These are phyloP conservation scores for Plasmodium adleri DNA, from an alignment of 169 alveolate species.

Conservation along the genomic window DNA sequence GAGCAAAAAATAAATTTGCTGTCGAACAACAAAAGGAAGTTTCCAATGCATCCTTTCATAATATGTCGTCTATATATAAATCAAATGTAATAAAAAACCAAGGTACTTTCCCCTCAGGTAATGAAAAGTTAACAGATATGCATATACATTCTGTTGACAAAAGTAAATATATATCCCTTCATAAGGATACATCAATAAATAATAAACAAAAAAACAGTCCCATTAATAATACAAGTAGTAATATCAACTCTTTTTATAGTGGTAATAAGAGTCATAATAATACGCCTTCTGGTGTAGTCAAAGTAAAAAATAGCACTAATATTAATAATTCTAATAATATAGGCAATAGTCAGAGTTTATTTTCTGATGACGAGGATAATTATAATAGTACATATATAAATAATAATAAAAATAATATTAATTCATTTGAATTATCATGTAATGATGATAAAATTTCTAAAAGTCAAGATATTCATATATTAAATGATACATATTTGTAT, in stretches of 20 bases:
- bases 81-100: no score
- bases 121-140: no score
- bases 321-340: not conserved
- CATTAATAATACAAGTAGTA: not conserved
- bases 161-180: no score
- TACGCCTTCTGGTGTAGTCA: not conserved
- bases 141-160: no score
- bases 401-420: slow-evolving; percentile 16
- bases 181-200: no score
- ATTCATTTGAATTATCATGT: slow-evolving; percentile 25
- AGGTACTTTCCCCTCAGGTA: no score
- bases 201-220: not conserved
- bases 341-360: slow-evolving; percentile 35
- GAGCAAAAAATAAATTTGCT: slow-evolving; percentile 15
- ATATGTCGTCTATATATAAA: not conserved
- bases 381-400: slow-evolving; percentile 6
- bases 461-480: slow-evolving; percentile 36
- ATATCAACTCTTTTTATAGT: not conserved
- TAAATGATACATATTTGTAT: slow-evolving; percentile 66
- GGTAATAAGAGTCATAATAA: not conserved
- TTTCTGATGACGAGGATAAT: slow-evolving; percentile 24
- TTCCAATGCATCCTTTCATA: slow-evolving; percentile 10
- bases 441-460: slow-evolving; percentile 30
- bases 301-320: not conserved
- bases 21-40: slow-evolving; percentile 21